Evolutionary conservation across 2,329 filamentous ascomycete species (phyloP).

Genomic region (Juglanconis sp.): DNA sequence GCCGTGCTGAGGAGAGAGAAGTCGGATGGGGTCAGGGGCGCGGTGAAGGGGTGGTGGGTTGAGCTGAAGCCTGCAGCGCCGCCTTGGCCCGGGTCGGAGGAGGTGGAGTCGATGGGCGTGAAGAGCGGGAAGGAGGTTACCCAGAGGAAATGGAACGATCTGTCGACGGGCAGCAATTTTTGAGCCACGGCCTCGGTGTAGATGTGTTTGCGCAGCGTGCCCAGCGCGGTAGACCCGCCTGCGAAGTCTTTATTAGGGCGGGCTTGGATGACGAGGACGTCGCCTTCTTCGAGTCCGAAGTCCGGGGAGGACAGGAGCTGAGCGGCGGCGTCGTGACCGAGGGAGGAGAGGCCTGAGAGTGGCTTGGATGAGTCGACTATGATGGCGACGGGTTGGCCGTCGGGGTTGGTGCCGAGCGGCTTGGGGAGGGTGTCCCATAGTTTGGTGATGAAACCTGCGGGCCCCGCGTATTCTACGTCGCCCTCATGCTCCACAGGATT

Average conservation of each 20-base stretch:
- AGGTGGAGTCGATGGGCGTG: slow-evolving; percentile 58
- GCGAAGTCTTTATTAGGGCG: slow-evolving; percentile 61
- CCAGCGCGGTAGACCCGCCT: slow-evolving; percentile 71
- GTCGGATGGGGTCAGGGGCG: slow-evolving; percentile 69
- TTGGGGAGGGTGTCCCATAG: slow-evolving; percentile 51
- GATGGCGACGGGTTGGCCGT: slow-evolving; percentile 78
- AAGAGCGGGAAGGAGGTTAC: slow-evolving; percentile 91
- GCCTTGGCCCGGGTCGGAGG: slow-evolving; percentile 69
- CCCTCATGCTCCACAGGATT: slow-evolving; percentile 30
- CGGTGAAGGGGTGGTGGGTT: slow-evolving; percentile 95
- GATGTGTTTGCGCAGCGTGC: slow-evolving; percentile 67
- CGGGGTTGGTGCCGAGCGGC: slow-evolving; percentile 63
- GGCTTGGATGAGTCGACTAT: slow-evolving; percentile 72
- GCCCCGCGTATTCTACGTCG: slow-evolving; percentile 27
- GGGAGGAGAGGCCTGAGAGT: slow-evolving; percentile 69
- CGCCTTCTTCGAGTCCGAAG: slow-evolving; percentile 60
- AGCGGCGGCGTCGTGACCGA: slow-evolving; percentile 70
- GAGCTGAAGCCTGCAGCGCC: slow-evolving; percentile 76
- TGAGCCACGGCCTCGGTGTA: slow-evolving; percentile 67
- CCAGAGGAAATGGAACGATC: slow-evolving; percentile 72
- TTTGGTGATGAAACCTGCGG: slow-evolving; percentile 51
- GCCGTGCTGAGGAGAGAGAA: slow-evolving; percentile 70
- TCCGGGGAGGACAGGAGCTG: slow-evolving; percentile 37
- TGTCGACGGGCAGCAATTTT: slow-evolving; percentile 47
- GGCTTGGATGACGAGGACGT: slow-evolving; percentile 79